Evolutionary conservation across 306 rosid species (phyloP).

Genomic region (Trifolium repens): DNA sequence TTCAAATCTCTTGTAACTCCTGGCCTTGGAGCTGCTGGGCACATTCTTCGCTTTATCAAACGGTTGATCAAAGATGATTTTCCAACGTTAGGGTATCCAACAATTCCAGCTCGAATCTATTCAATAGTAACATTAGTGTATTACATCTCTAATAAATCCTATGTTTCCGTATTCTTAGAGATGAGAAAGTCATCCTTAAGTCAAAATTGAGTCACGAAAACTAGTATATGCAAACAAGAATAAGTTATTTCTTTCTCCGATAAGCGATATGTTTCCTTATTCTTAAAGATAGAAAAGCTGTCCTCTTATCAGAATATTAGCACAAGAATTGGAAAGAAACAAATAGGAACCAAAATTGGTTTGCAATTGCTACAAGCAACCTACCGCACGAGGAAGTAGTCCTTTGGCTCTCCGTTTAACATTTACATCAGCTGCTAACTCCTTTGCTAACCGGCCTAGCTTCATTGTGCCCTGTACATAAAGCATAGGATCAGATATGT

Average conservation of each 20-base stretch:
- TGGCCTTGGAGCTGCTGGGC: slow-evolving; percentile 97
- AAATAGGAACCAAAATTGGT: slow-evolving; percentile 2
- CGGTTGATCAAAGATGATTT: slow-evolving; percentile 92
- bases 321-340: slow-evolving; percentile 7
- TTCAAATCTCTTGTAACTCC: slow-evolving; percentile 89
- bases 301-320: slow-evolving; percentile 4
- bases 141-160: not conserved
- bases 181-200: slow-evolving; percentile 21
- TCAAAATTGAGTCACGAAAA: not conserved
- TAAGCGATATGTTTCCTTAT: slow-evolving; percentile 24
- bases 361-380: slow-evolving; percentile 47
- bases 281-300: slow-evolving; percentile 25
- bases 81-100: slow-evolving; percentile 97
- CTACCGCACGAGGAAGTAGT: slow-evolving; percentile 84
- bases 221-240: not conserved
- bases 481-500: slow-evolving; percentile 39
- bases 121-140: slow-evolving; percentile 30
- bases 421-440: slow-evolving; percentile 84
- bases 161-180: not conserved
- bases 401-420: slow-evolving; percentile 93
- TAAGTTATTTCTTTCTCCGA: slow-evolving; percentile 1
- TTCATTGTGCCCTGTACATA: slow-evolving; percentile 81
- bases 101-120: slow-evolving; percentile 96
- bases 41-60: slow-evolving; percentile 82
- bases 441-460: slow-evolving; percentile 78